Conservation (phyloP, 495 filamentous ascomycete species). For the Xylaria castorea region DNA sequence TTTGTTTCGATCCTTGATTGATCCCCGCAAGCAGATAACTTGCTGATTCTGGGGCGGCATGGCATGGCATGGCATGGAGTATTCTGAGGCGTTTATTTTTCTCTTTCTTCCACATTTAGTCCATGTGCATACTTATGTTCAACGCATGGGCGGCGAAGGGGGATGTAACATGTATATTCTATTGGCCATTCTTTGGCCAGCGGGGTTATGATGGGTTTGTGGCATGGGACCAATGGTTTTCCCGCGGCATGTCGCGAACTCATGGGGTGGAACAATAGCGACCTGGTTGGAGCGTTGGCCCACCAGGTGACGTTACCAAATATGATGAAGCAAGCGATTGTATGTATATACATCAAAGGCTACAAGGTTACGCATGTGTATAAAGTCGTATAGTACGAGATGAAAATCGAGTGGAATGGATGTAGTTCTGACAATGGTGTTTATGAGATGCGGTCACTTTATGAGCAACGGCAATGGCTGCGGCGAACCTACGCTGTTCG, state of each 20-base stretch:
- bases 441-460: background rate
- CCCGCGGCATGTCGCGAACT: background rate
- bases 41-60: constrained; percentile 28
- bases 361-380: constrained; percentile 39
- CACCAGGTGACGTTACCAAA: background rate
- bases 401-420: constrained; percentile 27
- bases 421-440: constrained; percentile 4
- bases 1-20: constrained; percentile 9
- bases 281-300: constrained; percentile 9
- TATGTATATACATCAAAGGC: constrained; percentile 28
- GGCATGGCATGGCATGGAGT: constrained; percentile 37
- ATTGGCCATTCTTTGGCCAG: background rate
- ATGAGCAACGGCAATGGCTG: background rate
- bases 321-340: constrained; percentile 25
- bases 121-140: constrained; percentile 19
- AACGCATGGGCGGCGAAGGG: constrained; percentile 36
- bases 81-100: constrained; percentile 19
- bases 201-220: background rate
- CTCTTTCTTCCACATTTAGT: constrained; percentile 31
- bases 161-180: constrained; percentile 22
- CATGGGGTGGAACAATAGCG: background rate
- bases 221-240: background rate
- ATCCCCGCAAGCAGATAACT: constrained; percentile 27
- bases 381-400: constrained; percentile 35
- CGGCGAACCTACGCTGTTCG: background rate